phyloP scores from a whole-genome alignment of 2,329 filamentous ascomycete species.

The Onygenales sp. region DNA sequence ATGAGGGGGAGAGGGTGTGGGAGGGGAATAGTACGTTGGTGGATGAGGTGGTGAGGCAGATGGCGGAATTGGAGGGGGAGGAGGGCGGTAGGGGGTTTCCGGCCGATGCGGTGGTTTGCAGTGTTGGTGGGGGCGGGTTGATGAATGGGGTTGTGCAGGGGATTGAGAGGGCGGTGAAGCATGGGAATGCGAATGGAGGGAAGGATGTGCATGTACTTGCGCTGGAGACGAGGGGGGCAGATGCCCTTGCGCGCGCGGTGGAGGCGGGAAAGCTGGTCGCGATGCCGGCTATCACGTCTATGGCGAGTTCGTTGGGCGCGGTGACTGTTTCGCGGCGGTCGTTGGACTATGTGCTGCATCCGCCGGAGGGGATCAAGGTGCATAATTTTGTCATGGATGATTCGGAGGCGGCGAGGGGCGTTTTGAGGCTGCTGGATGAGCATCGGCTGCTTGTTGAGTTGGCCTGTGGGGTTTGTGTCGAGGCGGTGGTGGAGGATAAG shows the following conservation, averaged over 20 bases:
- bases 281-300: slow-evolving; percentile 61
- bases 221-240: slow-evolving; percentile 66
- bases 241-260: slow-evolving; percentile 58
- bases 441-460: slow-evolving; percentile 73
- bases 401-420: slow-evolving; percentile 69
- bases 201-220: slow-evolving; percentile 51
- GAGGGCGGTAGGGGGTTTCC: slow-evolving; percentile 23
- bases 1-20: slow-evolving; percentile 38
- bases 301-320: slow-evolving; percentile 68
- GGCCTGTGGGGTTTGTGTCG: slow-evolving; percentile 74
- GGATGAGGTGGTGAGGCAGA: slow-evolving; percentile 33
- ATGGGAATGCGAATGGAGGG: not conserved
- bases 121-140: slow-evolving; percentile 71
- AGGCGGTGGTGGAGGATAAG: slow-evolving; percentile 23
- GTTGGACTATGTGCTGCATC: slow-evolving; percentile 52
- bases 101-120: slow-evolving; percentile 65
- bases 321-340: slow-evolving; percentile 58
- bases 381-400: slow-evolving; percentile 59
- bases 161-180: slow-evolving; percentile 41
- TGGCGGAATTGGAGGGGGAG: slow-evolving; percentile 27
- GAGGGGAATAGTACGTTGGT: slow-evolving; percentile 37
- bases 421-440: slow-evolving; percentile 69
- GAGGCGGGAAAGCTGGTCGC: slow-evolving; percentile 44
- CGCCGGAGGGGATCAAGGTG: slow-evolving; percentile 39
- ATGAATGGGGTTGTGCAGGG: slow-evolving; percentile 68